Percentiles rank a stretch among this genome's conserved stretches.
Conservation (phyloP, 202 grass and related monocot species). For the Digitaria exilis region DNA sequence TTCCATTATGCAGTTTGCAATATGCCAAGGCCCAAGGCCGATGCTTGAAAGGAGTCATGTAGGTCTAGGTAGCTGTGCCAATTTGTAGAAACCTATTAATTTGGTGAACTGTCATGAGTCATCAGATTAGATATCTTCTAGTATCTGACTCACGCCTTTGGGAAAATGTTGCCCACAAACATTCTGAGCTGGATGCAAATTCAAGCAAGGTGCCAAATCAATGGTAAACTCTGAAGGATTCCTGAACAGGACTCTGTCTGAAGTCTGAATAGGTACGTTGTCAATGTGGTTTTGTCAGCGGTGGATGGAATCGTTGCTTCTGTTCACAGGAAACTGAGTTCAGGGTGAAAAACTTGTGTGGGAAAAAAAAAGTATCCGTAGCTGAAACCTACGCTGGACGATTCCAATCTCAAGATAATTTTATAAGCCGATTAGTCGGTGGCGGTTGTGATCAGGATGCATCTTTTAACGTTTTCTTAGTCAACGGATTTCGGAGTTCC, state of each 20-base stretch:
- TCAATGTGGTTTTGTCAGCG: slow-evolving; percentile 28
- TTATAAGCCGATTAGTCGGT: slow-evolving; percentile 28
- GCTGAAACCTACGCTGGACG: background rate
- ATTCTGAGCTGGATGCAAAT: slow-evolving; percentile 16
- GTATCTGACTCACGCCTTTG: background rate
- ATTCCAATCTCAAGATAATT: slow-evolving; percentile 4
- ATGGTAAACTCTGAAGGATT: slow-evolving; percentile 18
- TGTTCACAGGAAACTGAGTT: slow-evolving; percentile 10
- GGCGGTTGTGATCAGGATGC: slow-evolving; percentile 20
- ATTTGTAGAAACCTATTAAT: slow-evolving; percentile 13
- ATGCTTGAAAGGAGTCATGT: slow-evolving; percentile 38
- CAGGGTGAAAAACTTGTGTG: slow-evolving; percentile 2
- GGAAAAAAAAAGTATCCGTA: background rate
- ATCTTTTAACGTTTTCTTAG: slow-evolving; percentile 13
- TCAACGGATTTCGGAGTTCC: slow-evolving; percentile 35
- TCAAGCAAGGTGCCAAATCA: slow-evolving; percentile 24
- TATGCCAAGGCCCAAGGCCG: slow-evolving; percentile 5
- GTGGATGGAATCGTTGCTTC: slow-evolving; percentile 29
- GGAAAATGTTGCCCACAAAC: slow-evolving; percentile 18
- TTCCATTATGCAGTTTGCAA: slow-evolving; percentile 30
- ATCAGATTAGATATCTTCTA: background rate
- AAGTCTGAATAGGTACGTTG: background rate
- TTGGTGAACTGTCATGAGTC: slow-evolving; percentile 15
- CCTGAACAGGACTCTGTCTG: background rate
- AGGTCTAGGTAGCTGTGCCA: slow-evolving; percentile 31